These are phyloP conservation scores for Fusarium palustre DNA, from an alignment of 2,329 filamentous ascomycete genomes.

Conservation along the genomic window DNA sequence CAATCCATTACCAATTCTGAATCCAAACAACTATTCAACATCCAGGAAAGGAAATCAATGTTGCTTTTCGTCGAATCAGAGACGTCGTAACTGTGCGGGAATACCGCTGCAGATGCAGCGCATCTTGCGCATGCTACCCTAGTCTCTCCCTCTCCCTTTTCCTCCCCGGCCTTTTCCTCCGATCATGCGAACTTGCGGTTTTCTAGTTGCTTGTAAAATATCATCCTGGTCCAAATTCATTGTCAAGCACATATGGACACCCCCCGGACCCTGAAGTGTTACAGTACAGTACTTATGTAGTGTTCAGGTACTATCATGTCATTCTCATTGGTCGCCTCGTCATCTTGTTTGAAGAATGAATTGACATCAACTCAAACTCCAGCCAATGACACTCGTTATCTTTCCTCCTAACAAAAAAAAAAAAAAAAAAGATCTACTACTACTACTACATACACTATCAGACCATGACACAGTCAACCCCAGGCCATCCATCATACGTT, in stretches of 20 bases:
- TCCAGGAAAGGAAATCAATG: conserved; percentile 32
- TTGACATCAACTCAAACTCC: conserved; percentile 43
- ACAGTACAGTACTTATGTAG: background rate
- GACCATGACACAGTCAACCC: conserved; percentile 25
- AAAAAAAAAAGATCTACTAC: conserved; percentile 33
- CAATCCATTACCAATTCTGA: conserved; percentile 42
- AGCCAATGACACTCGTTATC: conserved; percentile 36
- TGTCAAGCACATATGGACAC: conserved; percentile 34
- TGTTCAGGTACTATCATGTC: conserved; percentile 42
- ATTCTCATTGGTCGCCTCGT: conserved; percentile 45
- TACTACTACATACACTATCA: too few relatives aligned
- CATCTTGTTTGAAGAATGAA: conserved; percentile 48
- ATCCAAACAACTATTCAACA: conserved; percentile 25
- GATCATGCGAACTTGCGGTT: conserved; percentile 28
- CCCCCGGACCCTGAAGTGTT: conserved; percentile 31
- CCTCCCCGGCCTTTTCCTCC: conserved; percentile 25
- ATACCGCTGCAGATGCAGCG: conserved; percentile 25
- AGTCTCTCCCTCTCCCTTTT: conserved; percentile 2
- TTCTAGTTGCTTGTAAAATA: background rate
- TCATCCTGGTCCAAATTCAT: conserved; percentile 14
- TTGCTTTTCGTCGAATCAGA: conserved; percentile 39
- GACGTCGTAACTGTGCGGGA: conserved; percentile 19
- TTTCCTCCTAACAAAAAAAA: conserved; percentile 16
- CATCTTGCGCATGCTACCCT: conserved; percentile 22
- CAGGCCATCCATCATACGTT: conserved; percentile 27